Evolutionary conservation across 352 stramenopile species (phyloP), one percentile per base, ranked within the genome.

Genomic region (Aphanomyces cochlioides): DNA sequence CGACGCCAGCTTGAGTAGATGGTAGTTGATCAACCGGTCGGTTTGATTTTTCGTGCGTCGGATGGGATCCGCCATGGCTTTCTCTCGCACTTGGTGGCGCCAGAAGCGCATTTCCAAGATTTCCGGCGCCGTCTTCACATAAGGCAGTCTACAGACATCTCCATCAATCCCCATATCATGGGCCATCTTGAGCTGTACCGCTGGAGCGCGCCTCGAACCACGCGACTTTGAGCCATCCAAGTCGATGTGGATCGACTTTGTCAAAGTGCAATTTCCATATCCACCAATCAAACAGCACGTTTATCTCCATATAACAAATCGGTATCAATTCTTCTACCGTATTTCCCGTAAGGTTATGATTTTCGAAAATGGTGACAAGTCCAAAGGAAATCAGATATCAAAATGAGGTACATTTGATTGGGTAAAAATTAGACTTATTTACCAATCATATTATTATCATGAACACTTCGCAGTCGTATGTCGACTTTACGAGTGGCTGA

Each of bases 61-160:
- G 72, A 95, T 77, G 5, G 87, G 86, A 69, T 93, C 86, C 6
- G 72, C 75, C 43, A 95, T 93, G 78, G 83, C 75, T 76, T 84
- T 93, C 73, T 95, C 87, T 64, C 78, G 80, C 72, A 90, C 74
- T 37, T 72, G 72, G 37, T 82, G 74, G 34, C 83, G 80, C 87
- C 87, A 95, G 74, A 95, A 93, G 69, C 87, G 86, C 87, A 95
- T 95, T 69, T 88, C 1, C 77, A 90, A 45, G 74, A 79, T 41
- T 53, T 78, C 0, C 76, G 86, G 72, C 74, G 66, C 59, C 15
- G 59, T 67, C n/a, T 67, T 67, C n/a, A 67, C 59, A 67, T 67
- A 67, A 41, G 59, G 59, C 15, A 67, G 59, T 56, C 59, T 67
- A 67, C 59, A 37, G 12, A 3, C 3, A 34, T 5, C 12, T 15